Evolutionary conservation across 2,329 filamentous ascomycete genomes (phyloP).

Genomic region (Venturia pyrina): DNA sequence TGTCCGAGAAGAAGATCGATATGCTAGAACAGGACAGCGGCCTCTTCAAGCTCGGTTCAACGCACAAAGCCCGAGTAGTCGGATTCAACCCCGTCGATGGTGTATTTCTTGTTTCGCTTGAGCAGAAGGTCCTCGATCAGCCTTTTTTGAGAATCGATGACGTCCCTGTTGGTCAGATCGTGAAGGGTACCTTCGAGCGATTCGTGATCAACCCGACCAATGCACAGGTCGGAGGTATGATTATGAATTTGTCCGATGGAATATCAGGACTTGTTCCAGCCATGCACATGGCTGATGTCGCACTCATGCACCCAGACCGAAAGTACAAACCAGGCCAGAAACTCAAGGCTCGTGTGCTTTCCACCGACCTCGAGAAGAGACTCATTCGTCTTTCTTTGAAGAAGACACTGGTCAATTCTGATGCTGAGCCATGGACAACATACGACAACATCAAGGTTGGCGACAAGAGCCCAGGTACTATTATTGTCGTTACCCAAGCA

Average conservation of each 20-base stretch:
- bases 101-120: conserved; percentile 73
- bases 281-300: conserved; percentile 79
- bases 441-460: conserved; percentile 67
- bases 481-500: conserved; percentile 66
- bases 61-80: conserved; percentile 71
- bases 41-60: conserved; percentile 65
- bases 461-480: conserved; percentile 73
- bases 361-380: conserved; percentile 62
- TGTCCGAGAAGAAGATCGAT: conserved; percentile 86
- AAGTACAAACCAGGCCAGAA: conserved; percentile 83
- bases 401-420: conserved; percentile 87
- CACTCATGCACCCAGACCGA: conserved; percentile 85
- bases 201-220: conserved; percentile 57
- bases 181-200: conserved; percentile 77
- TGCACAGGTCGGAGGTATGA: conserved; percentile 67
- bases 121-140: conserved; percentile 74
- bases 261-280: conserved; percentile 84
- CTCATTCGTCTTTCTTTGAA: conserved; percentile 84
- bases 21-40: conserved; percentile 67
- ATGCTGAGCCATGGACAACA: conserved; percentile 65
- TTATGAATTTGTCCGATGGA: conserved; percentile 75
- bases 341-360: conserved; percentile 78
- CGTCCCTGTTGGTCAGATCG: conserved; percentile 67
- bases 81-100: conserved; percentile 84
- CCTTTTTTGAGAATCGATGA: conserved; percentile 88